These are phyloP conservation scores for Diplotaxis tenuifolia DNA, from an alignment of 345 rosid species.

Conservation along the genomic window DNA sequence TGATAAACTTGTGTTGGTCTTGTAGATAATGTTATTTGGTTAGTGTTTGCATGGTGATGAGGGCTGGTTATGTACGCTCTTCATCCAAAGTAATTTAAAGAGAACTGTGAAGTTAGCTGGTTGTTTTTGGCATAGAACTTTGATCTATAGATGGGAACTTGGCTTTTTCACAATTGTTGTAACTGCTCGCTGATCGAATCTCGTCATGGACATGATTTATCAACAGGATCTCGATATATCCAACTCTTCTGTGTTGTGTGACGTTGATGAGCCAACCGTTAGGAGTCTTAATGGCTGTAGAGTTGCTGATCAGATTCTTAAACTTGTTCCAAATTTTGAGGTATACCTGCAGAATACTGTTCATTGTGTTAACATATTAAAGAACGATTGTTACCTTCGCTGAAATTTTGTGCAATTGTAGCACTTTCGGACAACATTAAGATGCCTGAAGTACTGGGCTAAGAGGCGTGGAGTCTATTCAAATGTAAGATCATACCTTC, in stretches of 20 bases:
- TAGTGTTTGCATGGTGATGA: constrained; percentile 4
- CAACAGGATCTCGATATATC: constrained; percentile 88
- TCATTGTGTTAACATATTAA: neutral
- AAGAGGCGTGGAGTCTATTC: constrained; percentile 72
- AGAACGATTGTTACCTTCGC: constrained; percentile 9
- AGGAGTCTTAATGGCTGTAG: constrained; percentile 98
- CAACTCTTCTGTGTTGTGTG: constrained; percentile 53
- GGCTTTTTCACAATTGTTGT: neutral
- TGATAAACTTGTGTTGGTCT: neutral
- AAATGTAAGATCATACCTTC: constrained; percentile 49
- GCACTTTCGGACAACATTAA: constrained; percentile 63
- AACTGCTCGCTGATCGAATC: constrained; percentile 5
- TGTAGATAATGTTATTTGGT: neutral
- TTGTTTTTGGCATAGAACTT: neutral
- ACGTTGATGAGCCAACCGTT: constrained; percentile 86
- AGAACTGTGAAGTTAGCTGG: neutral
- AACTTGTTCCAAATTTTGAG: constrained; percentile 86
- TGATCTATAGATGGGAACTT: neutral
- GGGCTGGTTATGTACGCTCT: neutral
- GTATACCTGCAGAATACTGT: constrained; percentile 36
- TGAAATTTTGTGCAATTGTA: constrained; percentile 38
- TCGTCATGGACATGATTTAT: constrained; percentile 19
- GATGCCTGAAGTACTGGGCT: constrained; percentile 76
- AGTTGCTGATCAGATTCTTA: constrained; percentile 95
- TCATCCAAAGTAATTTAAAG: neutral